phyloP scores from a whole-genome alignment of 164 flowering plant species.

The Nelumbo lutea region DNA sequence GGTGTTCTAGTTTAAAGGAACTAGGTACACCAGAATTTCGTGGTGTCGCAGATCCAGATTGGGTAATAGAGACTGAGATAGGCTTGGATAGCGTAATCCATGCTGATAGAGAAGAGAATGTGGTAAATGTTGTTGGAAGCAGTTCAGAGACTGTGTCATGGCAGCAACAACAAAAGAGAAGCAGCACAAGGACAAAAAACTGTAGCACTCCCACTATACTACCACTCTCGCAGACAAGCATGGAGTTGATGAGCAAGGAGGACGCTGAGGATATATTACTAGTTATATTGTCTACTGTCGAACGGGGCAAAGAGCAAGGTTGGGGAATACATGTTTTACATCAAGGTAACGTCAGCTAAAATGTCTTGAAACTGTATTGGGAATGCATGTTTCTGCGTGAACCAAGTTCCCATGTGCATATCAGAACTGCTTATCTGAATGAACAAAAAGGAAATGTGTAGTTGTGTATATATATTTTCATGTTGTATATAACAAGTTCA shows the following conservation, averaged over 20 bases:
- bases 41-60: constrained; percentile 65
- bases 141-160: constrained; percentile 41
- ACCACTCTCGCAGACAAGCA: constrained; percentile 65
- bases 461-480: too few relatives aligned
- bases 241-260: constrained; percentile 45
- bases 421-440: too few relatives aligned
- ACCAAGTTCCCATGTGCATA: too few relatives aligned
- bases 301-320: constrained; percentile 47
- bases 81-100: constrained; percentile 67
- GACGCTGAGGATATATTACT: constrained; percentile 60
- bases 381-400: too few relatives aligned
- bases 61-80: constrained; percentile 63
- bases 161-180: constrained; percentile 35
- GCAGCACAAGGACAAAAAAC: constrained; percentile 29
- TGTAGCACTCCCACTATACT: constrained; percentile 41
- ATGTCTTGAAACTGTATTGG: background rate
- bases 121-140: constrained; percentile 76
- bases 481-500: too few relatives aligned
- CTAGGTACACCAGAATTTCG: constrained; percentile 58
- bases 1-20: constrained; percentile 52
- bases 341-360: constrained; percentile 43
- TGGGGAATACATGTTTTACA: constrained; percentile 59
- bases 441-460: too few relatives aligned
- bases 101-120: constrained; percentile 43
- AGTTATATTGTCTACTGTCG: constrained; percentile 42